Evolutionary conservation across 352 stramenopile genomes (phyloP).

Genomic region (Pythium coloratum): DNA sequence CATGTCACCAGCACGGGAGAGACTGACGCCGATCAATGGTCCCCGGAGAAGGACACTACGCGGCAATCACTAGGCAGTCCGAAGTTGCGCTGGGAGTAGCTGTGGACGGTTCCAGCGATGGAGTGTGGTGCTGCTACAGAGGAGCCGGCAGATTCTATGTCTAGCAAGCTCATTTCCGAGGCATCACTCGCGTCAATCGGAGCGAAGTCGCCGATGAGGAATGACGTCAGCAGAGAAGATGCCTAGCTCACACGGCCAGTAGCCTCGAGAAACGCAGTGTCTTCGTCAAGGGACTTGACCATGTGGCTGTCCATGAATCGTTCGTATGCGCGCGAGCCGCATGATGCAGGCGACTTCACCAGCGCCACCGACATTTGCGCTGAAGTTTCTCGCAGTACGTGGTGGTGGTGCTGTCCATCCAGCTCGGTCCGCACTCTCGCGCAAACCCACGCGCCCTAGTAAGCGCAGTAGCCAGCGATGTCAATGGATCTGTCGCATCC

Average conservation of each 20-base stretch:
- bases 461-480: constrained; percentile 25
- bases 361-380: constrained; percentile 47
- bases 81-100: constrained; percentile 70
- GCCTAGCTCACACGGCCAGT: constrained; percentile 54
- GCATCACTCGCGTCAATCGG: constrained; percentile 79
- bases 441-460: constrained; percentile 38
- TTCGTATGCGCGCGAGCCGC: constrained; percentile 75
- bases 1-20: constrained; percentile 54
- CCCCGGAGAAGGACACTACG: constrained; percentile 76
- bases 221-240: constrained; percentile 75
- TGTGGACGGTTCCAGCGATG: constrained; percentile 44
- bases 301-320: constrained; percentile 87
- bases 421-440: constrained; percentile 68
- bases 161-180: constrained; percentile 84
- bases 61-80: constrained; percentile 53
- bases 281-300: constrained; percentile 50
- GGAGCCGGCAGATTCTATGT: constrained; percentile 48
- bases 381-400: constrained; percentile 61
- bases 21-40: constrained; percentile 68
- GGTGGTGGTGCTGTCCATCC: constrained; percentile 84
- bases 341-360: constrained; percentile 62
- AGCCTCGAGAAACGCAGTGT: constrained; percentile 42
- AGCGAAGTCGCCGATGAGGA: constrained; percentile 64
- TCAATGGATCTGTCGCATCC: constrained; percentile 29
- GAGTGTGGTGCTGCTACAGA: constrained; percentile 50